Percentiles rank a stretch among this genome's conserved stretches.
These are phyloP conservation scores for Tulasnella sp. DNA, from an alignment of 768 basidiomycete species.

Conservation along the genomic window DNA sequence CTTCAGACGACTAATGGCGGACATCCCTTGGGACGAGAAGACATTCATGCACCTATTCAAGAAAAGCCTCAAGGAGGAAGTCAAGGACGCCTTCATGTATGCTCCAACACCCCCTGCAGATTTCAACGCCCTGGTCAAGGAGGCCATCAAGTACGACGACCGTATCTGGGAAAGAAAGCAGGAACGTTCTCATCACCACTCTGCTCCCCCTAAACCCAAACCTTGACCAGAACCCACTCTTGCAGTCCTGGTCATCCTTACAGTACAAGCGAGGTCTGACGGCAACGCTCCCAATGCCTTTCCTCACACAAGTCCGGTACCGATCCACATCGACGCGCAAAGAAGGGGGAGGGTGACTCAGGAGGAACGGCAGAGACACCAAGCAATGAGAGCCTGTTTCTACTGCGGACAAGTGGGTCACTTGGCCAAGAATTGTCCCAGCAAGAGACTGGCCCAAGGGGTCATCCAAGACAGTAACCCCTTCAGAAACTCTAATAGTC, in stretches of 20 bases:
- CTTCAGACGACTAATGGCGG: not conserved
- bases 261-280: too few species aligned
- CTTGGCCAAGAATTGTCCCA: not conserved
- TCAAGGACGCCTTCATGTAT: not conserved
- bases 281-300: not conserved
- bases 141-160: not conserved
- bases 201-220: too few species aligned
- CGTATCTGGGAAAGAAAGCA: not conserved
- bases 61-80: not conserved
- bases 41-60: not conserved
- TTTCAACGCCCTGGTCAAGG: not conserved
- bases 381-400: not conserved
- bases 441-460: not conserved
- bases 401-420: not conserved
- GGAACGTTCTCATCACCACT: not conserved
- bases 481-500: not conserved
- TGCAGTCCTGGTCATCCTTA: too few species aligned
- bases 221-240: not conserved
- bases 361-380: not conserved
- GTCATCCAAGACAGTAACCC: not conserved
- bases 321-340: not conserved
- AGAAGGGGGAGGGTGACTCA: not conserved
- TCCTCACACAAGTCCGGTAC: not conserved
- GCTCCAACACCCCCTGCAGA: not conserved
- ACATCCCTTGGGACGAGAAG: not conserved